Evolutionary conservation across 2,329 filamentous ascomycete species (phyloP), one percentile per base, ranked within the genome.

Genomic region (Aureobasidium subglaciale): DNA sequence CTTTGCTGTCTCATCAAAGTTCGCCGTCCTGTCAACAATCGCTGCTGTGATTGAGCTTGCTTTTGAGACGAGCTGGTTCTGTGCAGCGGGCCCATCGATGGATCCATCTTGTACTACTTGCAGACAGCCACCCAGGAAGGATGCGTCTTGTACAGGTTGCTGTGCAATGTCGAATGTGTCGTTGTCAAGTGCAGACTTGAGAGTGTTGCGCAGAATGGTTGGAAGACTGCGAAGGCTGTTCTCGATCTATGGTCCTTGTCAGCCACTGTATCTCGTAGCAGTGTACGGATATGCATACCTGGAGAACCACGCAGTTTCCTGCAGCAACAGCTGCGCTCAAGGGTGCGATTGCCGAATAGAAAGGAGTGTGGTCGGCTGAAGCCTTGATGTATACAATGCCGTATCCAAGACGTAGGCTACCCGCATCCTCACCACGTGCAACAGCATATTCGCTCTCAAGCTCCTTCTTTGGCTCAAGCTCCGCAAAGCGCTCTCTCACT

Each of bases 1-100:
- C 55, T 73, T 68, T 1, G 83, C 83, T 0, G 83, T 81, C 2
- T 67, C 62, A 5, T 72, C 64, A 1, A 85, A 59, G 59, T 84
- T 72, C 10, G 80, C 80, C 2, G 78, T 80, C 18, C 83, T 74
- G 63, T 86, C 83, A 1, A 86, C 81, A 0, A 87, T 64, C 0
- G 81, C 82, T 4, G 85, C 66, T 2, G 72, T 70, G 11, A 70
- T 70, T 9, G 65, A 64, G 1, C 60, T 55, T 0, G 68, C 56
- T 0, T 62, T 63, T 0, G 76, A 73, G 24, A 65, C 62, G 2
- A 75, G 63, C 55, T 71, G 69, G 6, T 65, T 67, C 55, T 34
- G 56, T 35, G 10, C 58, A 5, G 63, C 59, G 15, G 35, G 16
- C 22, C 34, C 16, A 2, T 54, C 32, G 11, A 61, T 54, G n/a